These are phyloP conservation scores for Penicillium egyptiacum DNA, from an alignment of 495 filamentous ascomycete genomes.

Conservation along the genomic window DNA sequence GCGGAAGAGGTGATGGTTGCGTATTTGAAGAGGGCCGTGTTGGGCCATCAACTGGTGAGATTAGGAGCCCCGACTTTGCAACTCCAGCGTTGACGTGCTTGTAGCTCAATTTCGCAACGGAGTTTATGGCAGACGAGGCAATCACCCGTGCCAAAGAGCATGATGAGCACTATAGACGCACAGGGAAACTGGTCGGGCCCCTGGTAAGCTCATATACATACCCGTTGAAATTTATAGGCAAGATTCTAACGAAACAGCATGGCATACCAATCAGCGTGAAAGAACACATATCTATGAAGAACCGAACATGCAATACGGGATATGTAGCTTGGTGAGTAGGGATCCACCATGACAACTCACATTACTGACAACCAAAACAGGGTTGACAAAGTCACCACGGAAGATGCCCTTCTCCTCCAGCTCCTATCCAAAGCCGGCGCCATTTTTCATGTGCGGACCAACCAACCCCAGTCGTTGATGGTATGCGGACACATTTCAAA, in stretches of 20 bases:
- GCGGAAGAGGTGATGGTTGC: constrained; percentile 58
- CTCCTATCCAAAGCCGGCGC: constrained; percentile 45
- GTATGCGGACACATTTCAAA: constrained; percentile 18
- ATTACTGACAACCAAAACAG: constrained; percentile 17
- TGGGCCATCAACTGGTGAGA: constrained; percentile 59
- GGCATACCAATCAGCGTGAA: constrained; percentile 67
- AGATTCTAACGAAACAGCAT: constrained; percentile 43
- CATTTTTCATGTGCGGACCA: constrained; percentile 66
- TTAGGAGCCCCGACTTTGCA: not conserved
- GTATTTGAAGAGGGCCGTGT: constrained; percentile 60
- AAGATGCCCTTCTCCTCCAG: constrained; percentile 40
- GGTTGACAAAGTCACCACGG: constrained; percentile 34
- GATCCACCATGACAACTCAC: not conserved
- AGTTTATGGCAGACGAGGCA: constrained; percentile 64
- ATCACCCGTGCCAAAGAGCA: constrained; percentile 58
- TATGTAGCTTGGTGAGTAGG: constrained; percentile 39
- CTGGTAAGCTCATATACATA: constrained; percentile 25
- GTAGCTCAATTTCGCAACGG: constrained; percentile 62
- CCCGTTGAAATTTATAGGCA: not conserved
- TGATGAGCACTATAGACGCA: constrained; percentile 49
- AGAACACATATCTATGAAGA: constrained; percentile 62
- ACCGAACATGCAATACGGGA: constrained; percentile 41
- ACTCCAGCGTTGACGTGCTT: not conserved
- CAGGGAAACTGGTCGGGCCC: constrained; percentile 41
- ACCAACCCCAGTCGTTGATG: constrained; percentile 54